Conservation (phyloP, 2,329 filamentous ascomycete genomes). For the Aschersonia sp. region DNA sequence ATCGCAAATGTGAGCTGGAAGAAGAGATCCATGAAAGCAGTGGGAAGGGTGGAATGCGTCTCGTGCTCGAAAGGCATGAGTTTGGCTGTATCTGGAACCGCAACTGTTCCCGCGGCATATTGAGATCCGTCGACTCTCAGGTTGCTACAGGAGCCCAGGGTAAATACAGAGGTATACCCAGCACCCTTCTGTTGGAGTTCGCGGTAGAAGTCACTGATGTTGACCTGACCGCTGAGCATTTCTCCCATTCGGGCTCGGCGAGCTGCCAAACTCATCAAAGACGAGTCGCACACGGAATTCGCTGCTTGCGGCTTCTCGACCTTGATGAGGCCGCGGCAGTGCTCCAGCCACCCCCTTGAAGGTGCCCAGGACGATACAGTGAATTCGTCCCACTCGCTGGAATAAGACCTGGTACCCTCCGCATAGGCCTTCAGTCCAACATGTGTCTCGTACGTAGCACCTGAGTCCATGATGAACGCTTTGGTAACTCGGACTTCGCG, state of each 20-base stretch:
- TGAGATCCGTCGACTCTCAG: slow-evolving; percentile 7
- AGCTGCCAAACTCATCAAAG: not conserved
- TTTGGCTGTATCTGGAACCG: slow-evolving; percentile 25
- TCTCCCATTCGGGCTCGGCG: slow-evolving; percentile 5
- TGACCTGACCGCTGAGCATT: slow-evolving; percentile 2
- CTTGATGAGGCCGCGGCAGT: slow-evolving; percentile 37
- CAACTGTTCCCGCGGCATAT: slow-evolving; percentile 12
- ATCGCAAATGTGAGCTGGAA: slow-evolving; percentile 25
- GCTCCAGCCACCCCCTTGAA: slow-evolving; percentile 39
- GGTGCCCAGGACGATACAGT: slow-evolving; percentile 38
- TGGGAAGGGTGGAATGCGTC: slow-evolving; percentile 26
- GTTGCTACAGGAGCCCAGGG: slow-evolving; percentile 3
- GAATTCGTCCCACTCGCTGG: slow-evolving; percentile 40
- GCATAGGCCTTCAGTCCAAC: slow-evolving; percentile 11
- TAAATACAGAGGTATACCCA: slow-evolving; percentile 12
- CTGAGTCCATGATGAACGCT: slow-evolving; percentile 13
- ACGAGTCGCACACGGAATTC: slow-evolving; percentile 9
- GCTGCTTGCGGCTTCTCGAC: slow-evolving; percentile 9
- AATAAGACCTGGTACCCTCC: slow-evolving; percentile 15
- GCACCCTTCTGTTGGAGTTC: slow-evolving; percentile 12
- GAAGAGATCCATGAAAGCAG: slow-evolving; percentile 29
- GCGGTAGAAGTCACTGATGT: slow-evolving; percentile 9
- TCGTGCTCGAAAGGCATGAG: slow-evolving; percentile 31
- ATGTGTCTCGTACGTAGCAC: slow-evolving; percentile 11
- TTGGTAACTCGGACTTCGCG: slow-evolving; percentile 14